Evolutionary conservation across 371 early-diverging fungal genomes (phyloP).

Genomic region (Fennellomyces sp.): DNA sequence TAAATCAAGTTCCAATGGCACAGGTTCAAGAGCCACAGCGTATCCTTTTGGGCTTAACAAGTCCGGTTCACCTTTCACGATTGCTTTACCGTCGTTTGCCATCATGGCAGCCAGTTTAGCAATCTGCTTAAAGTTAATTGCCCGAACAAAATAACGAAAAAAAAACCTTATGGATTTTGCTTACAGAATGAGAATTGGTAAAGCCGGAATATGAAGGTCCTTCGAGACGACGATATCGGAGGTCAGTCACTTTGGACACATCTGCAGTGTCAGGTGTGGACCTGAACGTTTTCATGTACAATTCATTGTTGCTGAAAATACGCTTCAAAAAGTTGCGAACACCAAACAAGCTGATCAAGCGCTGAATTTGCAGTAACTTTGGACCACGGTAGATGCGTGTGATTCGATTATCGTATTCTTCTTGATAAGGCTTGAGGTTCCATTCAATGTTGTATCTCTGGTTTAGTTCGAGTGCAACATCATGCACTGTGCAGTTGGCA

Average conservation of each 20-base stretch:
- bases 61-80: slow-evolving; percentile 43
- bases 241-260: too few species aligned
- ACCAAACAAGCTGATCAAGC: too few species aligned
- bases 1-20: slow-evolving; percentile 3
- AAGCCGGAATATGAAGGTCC: slow-evolving; percentile 46
- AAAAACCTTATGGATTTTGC: too few species aligned
- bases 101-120: slow-evolving; percentile 68
- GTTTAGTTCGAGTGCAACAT: slow-evolving; percentile 55
- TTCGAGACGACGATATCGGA: slow-evolving; percentile 20
- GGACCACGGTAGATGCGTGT: slow-evolving; percentile 1
- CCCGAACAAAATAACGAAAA: background rate
- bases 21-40: slow-evolving; percentile 21
- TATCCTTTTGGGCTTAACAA: slow-evolving; percentile 31
- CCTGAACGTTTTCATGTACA: too few species aligned
- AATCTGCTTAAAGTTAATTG: slow-evolving; percentile 42
- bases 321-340: too few species aligned
- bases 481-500: slow-evolving; percentile 57
- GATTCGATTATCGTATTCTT: slow-evolving; percentile 5
- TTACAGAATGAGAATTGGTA: slow-evolving; percentile 66
- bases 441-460: slow-evolving; percentile 52
- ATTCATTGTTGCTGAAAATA: too few species aligned
- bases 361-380: too few species aligned
- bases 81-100: slow-evolving; percentile 65
- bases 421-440: slow-evolving; percentile 47
- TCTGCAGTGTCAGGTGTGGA: too few species aligned